Evolutionary conservation across 495 filamentous ascomycete genomes (phyloP).

Genomic region (Lasiosphaeria miniovina): DNA sequence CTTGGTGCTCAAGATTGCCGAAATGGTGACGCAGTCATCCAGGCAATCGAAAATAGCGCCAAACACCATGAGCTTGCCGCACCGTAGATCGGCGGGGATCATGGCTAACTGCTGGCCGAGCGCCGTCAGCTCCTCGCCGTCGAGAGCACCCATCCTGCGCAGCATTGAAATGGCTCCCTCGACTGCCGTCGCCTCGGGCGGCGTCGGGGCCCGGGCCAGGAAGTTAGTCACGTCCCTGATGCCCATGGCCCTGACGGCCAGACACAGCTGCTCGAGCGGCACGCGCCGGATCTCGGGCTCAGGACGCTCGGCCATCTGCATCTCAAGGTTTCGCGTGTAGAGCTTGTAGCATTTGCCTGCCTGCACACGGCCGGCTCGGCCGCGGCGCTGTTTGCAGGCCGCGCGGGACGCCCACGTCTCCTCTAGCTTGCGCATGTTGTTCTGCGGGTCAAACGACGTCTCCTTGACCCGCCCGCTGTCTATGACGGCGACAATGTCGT

Average conservation of each 20-base stretch:
- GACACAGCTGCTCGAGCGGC: conserved; percentile 88
- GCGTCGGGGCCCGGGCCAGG: conserved; percentile 81
- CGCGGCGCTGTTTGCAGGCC: conserved; percentile 94
- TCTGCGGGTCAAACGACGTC: conserved; percentile 86
- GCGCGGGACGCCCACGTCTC: conserved; percentile 95
- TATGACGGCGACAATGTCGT: conserved; percentile 94
- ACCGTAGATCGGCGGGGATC: conserved; percentile 92
- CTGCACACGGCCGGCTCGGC: conserved; percentile 87
- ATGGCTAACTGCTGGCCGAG: conserved; percentile 86
- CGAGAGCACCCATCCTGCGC: conserved; percentile 80
- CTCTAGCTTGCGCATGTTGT: conserved; percentile 89
- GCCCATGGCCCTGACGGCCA: conserved; percentile 93
- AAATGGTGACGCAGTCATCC: conserved; percentile 83
- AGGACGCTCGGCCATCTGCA: conserved; percentile 82
- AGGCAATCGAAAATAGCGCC: conserved; percentile 91
- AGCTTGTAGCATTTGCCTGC: conserved; percentile 94
- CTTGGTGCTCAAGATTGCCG: conserved; percentile 79
- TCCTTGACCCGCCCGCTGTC: conserved; percentile 95
- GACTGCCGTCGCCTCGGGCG: conserved; percentile 78
- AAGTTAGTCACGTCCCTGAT: conserved; percentile 75
- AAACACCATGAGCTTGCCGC: conserved; percentile 92
- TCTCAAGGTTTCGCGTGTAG: conserved; percentile 80
- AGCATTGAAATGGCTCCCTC: conserved; percentile 77
- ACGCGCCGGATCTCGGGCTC: conserved; percentile 93
- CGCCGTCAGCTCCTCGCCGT: conserved; percentile 79